Conservation (phyloP, 352 stramenopile species). For the Thraustotheca clavata region DNA sequence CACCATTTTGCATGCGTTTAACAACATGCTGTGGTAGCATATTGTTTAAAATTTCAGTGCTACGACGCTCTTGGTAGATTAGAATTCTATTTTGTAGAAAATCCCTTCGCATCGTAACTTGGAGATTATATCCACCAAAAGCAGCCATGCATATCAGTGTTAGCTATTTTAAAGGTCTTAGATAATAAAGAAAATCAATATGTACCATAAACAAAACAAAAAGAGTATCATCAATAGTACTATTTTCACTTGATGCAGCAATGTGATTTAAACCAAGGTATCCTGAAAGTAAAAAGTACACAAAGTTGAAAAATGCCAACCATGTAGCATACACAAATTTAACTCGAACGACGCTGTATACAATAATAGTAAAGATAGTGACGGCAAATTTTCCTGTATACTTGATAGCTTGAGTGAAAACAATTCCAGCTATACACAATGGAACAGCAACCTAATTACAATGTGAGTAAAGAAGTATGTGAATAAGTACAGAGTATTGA, state of each 20-base stretch:
- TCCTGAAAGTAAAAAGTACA: conserved; percentile 58
- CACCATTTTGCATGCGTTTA: conserved; percentile 74
- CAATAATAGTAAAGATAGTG: conserved; percentile 62
- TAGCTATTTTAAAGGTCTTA: conserved; percentile 18
- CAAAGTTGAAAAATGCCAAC: conserved; percentile 73
- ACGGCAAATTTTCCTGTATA: conserved; percentile 78
- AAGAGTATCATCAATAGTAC: conserved; percentile 4
- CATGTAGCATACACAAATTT: conserved; percentile 76
- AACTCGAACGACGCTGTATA: conserved; percentile 77
- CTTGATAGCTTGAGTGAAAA: conserved; percentile 69
- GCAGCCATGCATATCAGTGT: conserved; percentile 67
- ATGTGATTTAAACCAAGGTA: conserved; percentile 32
- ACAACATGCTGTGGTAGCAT: conserved; percentile 80
- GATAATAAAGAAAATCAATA: too few species aligned
- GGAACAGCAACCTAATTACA: conserved; percentile 26
- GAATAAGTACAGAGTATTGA: conserved; percentile 2
- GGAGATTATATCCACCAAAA: conserved; percentile 72
- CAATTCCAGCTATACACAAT: conserved; percentile 63
- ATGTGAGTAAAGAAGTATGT: neutral
- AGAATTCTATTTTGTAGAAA: conserved; percentile 75
- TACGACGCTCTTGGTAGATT: conserved; percentile 65
- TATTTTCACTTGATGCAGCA: conserved; percentile 12
- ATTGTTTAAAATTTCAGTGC: conserved; percentile 78
- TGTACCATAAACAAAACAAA: conserved; percentile 20
- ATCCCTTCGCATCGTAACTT: conserved; percentile 74